These are phyloP conservation scores for Podospora didyma DNA, from an alignment of 495 filamentous ascomycete genomes.

Conservation along the genomic window DNA sequence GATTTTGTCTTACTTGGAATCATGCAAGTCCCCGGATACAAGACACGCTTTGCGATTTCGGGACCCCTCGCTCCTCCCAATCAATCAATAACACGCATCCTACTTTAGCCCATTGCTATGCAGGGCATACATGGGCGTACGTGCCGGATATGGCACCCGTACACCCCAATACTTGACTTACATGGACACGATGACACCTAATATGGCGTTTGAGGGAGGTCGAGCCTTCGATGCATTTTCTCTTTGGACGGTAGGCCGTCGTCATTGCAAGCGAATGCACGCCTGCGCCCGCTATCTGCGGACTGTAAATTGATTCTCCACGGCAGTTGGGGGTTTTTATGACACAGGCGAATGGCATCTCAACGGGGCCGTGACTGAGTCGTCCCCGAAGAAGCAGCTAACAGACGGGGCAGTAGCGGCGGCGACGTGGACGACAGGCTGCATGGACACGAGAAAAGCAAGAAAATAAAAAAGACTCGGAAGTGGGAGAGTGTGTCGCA, in stretches of 20 bases:
- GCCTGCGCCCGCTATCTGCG: constrained; percentile 12
- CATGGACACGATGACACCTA: constrained; percentile 17
- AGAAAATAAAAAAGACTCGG: constrained; percentile 11
- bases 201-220: not conserved
- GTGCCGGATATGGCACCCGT: constrained; percentile 27
- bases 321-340: constrained; percentile 24
- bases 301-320: constrained; percentile 6
- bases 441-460: not conserved
- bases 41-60: not conserved
- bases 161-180: constrained; percentile 6
- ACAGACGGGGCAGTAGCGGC: not conserved
- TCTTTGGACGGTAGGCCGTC: not conserved
- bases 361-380: constrained; percentile 2
- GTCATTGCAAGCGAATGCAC: constrained; percentile 18
- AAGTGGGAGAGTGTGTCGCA: constrained; percentile 5
- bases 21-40: not conserved
- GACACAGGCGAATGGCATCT: constrained; percentile 14
- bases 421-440: not conserved
- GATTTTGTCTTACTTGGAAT: not conserved
- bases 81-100: not conserved
- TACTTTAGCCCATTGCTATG: constrained; percentile 3
- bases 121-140: constrained; percentile 13
- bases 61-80: not conserved
- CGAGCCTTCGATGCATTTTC: not conserved
- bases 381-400: not conserved